phyloP scores from a whole-genome alignment of 2,329 filamentous ascomycete species.

The Paecilomyces sp. region DNA sequence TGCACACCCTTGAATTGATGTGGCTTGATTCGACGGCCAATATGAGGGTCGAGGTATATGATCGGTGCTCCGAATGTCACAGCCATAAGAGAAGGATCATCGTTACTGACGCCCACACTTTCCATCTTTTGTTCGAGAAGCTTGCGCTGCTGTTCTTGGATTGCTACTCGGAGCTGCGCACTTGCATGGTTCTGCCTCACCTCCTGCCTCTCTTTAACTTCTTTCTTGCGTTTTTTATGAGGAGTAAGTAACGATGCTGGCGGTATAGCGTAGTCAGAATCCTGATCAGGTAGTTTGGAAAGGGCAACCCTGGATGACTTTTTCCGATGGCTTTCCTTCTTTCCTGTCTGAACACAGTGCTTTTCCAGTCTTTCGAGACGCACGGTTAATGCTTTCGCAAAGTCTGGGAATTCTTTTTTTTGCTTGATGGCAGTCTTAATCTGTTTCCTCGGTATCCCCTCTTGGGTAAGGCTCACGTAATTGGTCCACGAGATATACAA shows the following conservation, averaged over 20 bases:
- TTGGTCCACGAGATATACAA: conserved; percentile 27
- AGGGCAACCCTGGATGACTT: conserved; percentile 1
- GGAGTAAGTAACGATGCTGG: conserved; percentile 24
- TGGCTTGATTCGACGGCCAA: conserved; percentile 61
- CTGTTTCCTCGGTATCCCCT: conserved; percentile 13
- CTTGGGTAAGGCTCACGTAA: conserved; percentile 11
- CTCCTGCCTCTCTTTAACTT: conserved; percentile 42
- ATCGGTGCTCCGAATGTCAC: conserved; percentile 36
- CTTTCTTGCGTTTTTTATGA: conserved; percentile 41
- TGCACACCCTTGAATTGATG: conserved; percentile 77
- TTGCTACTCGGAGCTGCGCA: conserved; percentile 47
- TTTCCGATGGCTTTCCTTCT: not conserved
- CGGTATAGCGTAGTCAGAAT: conserved; percentile 11
- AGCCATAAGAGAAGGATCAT: conserved; percentile 41
- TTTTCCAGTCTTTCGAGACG: conserved; percentile 7
- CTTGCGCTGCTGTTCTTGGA: conserved; percentile 47
- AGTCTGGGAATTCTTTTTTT: conserved; percentile 18
- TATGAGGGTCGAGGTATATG: conserved; percentile 53
- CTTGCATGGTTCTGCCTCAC: conserved; percentile 49
- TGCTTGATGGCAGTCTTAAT: conserved; percentile 17
- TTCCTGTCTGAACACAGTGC: conserved; percentile 10
- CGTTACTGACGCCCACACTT: conserved; percentile 23
- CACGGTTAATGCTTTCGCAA: conserved; percentile 20
- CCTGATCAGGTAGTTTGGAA: not conserved
- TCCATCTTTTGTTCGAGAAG: conserved; percentile 23